Base-by-base conservation (phyloP, 2,329 filamentous ascomycete genomes). In the Chalaropsis thielavioides region DNA sequence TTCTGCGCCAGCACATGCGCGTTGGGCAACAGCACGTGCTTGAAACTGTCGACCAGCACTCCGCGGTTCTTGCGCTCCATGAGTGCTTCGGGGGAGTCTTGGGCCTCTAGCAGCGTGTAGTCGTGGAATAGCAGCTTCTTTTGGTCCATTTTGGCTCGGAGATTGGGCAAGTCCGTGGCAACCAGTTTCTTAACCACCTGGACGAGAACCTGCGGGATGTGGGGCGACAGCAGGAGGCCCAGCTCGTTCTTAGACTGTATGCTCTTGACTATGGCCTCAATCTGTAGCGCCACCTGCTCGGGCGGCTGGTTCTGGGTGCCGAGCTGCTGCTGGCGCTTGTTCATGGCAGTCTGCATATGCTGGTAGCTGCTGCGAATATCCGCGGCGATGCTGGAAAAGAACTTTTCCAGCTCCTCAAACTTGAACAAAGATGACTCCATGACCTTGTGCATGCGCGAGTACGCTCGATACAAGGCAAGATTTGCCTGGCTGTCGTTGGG, bases 111-210 rank as follows among this genome's bases (percentile, higher is more conserved):
- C 72, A 89, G 81, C 61, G 79, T 79, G 64, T 85, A 89, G 71
- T 94, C 83, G 61, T 83, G 82, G 74, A 90, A 88, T 75, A 88
- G 89, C 61, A 95, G 78, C 67, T 80, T 80, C 10, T 85, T 81
- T 35, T 83, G 80, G 69, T 94, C 84, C 11, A 85, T 79, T 64
- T 81, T 78, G 4, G 77, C 76, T 49, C 81, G 79, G 64, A 92
- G 80, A 22, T 78, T 77, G 0, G 77, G 77, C 35, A 90, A 74
- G 58, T 84, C 81, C 35, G 78, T 76, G 40, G 79, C 78, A 67
- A 92, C 84, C 66, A 87, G 80, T 64, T 82, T 83, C 68, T 85
- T 81, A n/a, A 90, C 79, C 43, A 88, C 82, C 17, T 76, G 71
- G 31, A 79, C 72, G 69, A 84, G 81, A 1, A 74, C 72, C 1